phyloP scores from a whole-genome alignment of 495 filamentous ascomycete species.

The Neurospora sp. region DNA sequence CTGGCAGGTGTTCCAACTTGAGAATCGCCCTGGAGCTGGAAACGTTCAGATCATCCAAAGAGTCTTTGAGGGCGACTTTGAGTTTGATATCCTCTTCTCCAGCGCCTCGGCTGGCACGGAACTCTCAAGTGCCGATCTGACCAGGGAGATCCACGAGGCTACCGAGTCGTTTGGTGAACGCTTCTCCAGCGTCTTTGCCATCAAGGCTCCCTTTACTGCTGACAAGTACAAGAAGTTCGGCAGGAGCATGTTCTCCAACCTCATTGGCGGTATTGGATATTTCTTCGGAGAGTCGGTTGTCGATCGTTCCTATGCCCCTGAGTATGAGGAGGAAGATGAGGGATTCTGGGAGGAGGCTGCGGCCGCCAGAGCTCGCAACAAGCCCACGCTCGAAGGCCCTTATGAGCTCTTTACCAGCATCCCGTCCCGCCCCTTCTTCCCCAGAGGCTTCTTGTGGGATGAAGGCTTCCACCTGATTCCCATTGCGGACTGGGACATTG shows the following conservation, averaged over 20 bases:
- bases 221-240: constrained; percentile 70
- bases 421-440: constrained; percentile 92
- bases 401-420: constrained; percentile 88
- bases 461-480: constrained; percentile 95
- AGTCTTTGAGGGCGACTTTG: constrained; percentile 80
- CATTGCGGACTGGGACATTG: constrained; percentile 85
- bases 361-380: constrained; percentile 52
- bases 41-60: constrained; percentile 91
- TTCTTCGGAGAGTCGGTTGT: constrained; percentile 82
- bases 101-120: constrained; percentile 60
- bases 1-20: constrained; percentile 73
- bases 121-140: constrained; percentile 52
- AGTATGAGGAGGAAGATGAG: constrained; percentile 94
- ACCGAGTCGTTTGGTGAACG: constrained; percentile 60
- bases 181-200: constrained; percentile 63
- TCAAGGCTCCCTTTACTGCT: constrained; percentile 64
- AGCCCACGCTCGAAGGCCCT: constrained; percentile 66
- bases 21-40: constrained; percentile 55
- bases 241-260: constrained; percentile 84
- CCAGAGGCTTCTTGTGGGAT: constrained; percentile 93
- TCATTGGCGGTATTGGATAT: constrained; percentile 90
- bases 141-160: constrained; percentile 53
- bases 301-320: constrained; percentile 79
- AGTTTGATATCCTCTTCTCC: constrained; percentile 89
- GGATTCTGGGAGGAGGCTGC: constrained; percentile 92